phyloP scores from a whole-genome alignment of 2,329 filamentous ascomycete species.

The Diaporthe velutina region DNA sequence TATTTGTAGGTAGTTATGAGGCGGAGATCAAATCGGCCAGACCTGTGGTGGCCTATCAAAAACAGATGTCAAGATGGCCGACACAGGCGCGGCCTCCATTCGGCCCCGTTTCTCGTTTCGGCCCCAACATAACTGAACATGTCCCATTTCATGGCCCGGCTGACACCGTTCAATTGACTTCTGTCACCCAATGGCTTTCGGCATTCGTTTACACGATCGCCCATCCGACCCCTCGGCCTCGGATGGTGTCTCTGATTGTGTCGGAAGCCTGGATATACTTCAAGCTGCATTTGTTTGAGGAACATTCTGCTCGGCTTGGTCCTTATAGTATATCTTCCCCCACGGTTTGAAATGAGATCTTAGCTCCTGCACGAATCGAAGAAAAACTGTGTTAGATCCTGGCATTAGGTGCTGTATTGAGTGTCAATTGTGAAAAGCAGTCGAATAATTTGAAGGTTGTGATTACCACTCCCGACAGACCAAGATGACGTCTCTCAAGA shows the following conservation, averaged over 20 bases:
- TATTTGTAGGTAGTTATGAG: not conserved
- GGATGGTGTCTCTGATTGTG: not conserved
- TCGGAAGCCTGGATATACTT: conserved; percentile 13
- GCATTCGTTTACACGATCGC: not conserved
- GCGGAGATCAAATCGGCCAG: conserved; percentile 5
- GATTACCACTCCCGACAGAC: not conserved
- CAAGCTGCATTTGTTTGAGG: not conserved
- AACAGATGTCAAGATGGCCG: not conserved
- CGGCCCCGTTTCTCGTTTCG: conserved; percentile 13
- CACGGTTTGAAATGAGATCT: no score
- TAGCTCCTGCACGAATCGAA: no score
- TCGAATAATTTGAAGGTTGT: not conserved
- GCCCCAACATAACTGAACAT: not conserved
- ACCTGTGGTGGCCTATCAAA: not conserved
- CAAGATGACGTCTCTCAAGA: not conserved
- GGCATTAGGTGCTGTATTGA: not conserved
- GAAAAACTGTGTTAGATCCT: no score
- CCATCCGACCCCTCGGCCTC: not conserved
- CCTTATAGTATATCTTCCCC: not conserved
- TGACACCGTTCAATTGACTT: not conserved
- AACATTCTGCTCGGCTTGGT: not conserved
- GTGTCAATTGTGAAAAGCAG: not conserved
- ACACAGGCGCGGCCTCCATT: conserved; percentile 4
- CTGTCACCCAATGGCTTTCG: not conserved
- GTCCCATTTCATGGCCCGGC: not conserved